Conservation (phyloP, 2,329 filamentous ascomycete genomes). For the Monilinia aucupariae region DNA sequence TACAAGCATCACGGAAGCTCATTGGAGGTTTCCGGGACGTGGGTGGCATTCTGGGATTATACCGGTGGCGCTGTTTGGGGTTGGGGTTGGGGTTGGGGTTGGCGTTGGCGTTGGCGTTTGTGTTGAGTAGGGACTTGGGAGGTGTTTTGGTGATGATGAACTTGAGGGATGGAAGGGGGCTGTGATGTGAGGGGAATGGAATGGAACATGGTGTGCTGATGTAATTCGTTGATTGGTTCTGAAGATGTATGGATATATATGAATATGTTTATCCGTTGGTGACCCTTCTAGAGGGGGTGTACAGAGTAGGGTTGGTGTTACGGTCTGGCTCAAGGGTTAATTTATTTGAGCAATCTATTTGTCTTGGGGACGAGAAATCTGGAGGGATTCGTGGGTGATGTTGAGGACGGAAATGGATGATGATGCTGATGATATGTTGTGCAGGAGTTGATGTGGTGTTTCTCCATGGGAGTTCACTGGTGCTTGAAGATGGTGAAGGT, state of each 20-base stretch:
- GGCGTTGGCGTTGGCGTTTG: no score
- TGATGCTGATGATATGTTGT: background rate
- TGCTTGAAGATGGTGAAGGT: no score
- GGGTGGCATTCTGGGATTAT: no score
- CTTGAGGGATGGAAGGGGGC: background rate
- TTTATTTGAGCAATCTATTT: background rate
- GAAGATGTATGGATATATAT: background rate
- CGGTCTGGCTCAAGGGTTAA: background rate
- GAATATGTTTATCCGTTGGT: background rate
- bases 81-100: no score
- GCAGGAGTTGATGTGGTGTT: background rate
- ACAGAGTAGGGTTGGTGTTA: constrained; percentile 7
- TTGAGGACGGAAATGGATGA: background rate
- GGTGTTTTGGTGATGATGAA: no score
- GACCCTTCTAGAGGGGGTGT: background rate
- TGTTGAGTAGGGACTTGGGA: no score
- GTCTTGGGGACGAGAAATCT: background rate
- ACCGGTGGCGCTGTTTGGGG: no score
- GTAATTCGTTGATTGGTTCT: no score
- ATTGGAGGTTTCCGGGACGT: background rate
- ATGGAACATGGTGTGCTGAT: no score
- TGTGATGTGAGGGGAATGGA: no score
- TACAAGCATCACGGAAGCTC: no score
- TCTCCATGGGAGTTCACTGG: no score
- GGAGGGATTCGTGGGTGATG: background rate